Conservation (phyloP, 2,329 filamentous ascomycete genomes). For the Phyllosticta citribraziliensis region DNA sequence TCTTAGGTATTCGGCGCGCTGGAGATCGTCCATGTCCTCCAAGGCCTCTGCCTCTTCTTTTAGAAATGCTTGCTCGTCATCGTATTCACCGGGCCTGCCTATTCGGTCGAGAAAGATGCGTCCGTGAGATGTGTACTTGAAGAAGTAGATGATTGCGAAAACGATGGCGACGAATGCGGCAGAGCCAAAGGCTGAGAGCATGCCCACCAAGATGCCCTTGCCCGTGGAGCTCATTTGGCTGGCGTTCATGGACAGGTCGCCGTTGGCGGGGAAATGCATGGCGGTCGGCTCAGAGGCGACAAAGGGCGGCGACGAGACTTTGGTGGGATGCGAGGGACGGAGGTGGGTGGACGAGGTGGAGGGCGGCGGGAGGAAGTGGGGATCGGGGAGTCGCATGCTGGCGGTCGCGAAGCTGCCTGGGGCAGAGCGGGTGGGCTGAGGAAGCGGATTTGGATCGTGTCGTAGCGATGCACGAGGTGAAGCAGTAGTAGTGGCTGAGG, state of each 20-base stretch:
- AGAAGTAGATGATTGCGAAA: constrained; percentile 80
- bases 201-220: constrained; percentile 83
- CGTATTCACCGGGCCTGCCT: constrained; percentile 87
- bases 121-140: constrained; percentile 78
- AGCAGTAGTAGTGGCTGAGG: background rate
- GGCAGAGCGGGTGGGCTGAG: background rate
- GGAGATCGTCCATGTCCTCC: constrained; percentile 90
- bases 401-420: constrained; percentile 3
- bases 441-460: background rate
- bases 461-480: background rate
- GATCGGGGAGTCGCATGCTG: constrained; percentile 25
- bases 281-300: constrained; percentile 13
- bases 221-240: constrained; percentile 43
- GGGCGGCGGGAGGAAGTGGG: constrained; percentile 12
- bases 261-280: constrained; percentile 4
- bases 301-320: constrained; percentile 18
- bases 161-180: constrained; percentile 74
- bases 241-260: background rate
- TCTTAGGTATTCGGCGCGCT: constrained; percentile 80
- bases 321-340: constrained; percentile 17
- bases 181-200: constrained; percentile 88
- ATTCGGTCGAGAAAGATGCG: constrained; percentile 90
- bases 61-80: constrained; percentile 91
- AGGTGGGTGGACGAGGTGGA: constrained; percentile 25
- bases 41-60: constrained; percentile 91